A percentile compares a stretch with the other conserved stretches of the same genome.
Evolutionary conservation across 805 yeast genomes (phyloP).

Genomic region (Metschnikowia cubensis): DNA sequence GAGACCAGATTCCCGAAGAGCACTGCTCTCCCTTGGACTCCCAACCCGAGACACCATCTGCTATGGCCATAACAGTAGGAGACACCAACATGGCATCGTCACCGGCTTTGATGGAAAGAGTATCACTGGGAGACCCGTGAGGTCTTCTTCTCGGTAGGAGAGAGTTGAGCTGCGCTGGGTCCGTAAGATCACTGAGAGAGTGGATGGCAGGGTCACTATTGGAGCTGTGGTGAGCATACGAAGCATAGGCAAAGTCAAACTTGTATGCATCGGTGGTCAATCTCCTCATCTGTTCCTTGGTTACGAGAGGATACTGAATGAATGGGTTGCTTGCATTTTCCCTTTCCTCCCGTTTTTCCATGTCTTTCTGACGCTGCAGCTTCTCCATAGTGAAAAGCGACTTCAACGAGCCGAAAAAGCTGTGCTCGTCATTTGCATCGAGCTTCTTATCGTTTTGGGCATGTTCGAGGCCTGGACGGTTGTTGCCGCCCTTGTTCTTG

Average conservation of each 20-base stretch:
- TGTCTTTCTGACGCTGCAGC: slow-evolving; percentile 6
- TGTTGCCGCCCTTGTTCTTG: neutral
- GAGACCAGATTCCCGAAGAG: slow-evolving; percentile 50
- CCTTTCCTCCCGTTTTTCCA: slow-evolving; percentile 15
- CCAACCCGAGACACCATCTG: slow-evolving; percentile 60
- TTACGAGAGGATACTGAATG: slow-evolving; percentile 39
- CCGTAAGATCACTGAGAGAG: slow-evolving; percentile 49
- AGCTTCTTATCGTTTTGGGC: neutral
- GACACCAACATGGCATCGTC: slow-evolving; percentile 57
- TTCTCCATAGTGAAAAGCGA: slow-evolving; percentile 1
- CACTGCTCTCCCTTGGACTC: slow-evolving; percentile 39
- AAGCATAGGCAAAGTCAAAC: slow-evolving; percentile 42
- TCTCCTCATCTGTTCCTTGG: slow-evolving; percentile 35
- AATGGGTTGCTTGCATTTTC: slow-evolving; percentile 32
- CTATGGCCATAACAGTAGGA: slow-evolving; percentile 49
- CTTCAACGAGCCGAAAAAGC: slow-evolving; percentile 4
- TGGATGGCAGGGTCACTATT: slow-evolving; percentile 38
- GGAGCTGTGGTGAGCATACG: slow-evolving; percentile 47
- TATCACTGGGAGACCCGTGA: slow-evolving; percentile 50
- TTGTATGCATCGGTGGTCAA: slow-evolving; percentile 32
- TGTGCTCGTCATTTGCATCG: neutral
- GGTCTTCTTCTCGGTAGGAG: slow-evolving; percentile 48
- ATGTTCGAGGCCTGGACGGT: neutral
- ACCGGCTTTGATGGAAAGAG: slow-evolving; percentile 50
- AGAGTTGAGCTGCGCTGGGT: slow-evolving; percentile 42